Evolutionary conservation across 352 stramenopile genomes (phyloP), one percentile per base, ranked within the genome.

Genomic region (Nothophytophthora sp.): DNA sequence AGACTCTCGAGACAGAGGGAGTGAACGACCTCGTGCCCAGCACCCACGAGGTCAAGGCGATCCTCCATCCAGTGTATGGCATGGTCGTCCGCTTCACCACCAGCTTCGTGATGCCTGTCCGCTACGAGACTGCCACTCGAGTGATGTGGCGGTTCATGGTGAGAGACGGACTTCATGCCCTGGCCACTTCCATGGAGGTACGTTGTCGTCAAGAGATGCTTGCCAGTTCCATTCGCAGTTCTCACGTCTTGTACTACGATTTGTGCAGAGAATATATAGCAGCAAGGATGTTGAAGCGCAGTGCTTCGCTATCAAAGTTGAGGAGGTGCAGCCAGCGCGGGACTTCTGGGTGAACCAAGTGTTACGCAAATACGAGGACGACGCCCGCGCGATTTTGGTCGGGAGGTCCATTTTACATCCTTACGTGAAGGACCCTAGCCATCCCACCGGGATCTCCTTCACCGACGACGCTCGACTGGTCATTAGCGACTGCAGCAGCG

Each of bases 211-310:
- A n/a, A n/a, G n/a, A n/a, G n/a, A 37, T 34, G 11, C 38, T 22
- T 22, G 23, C 15, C 11, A 9, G 4, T 43, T n/a, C 22, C 5
- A 28, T 23, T 20, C 19, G n/a, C n/a, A n/a, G n/a, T n/a, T n/a
- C n/a, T n/a, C n/a, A n/a, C n/a, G n/a, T n/a, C n/a, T 34, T 20
- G 5, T 24, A 30, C 24, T 32, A 13, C n/a, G n/a, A n/a, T n/a
- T n/a, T n/a, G n/a, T n/a, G 28, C n/a, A 63, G 59, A 60, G 63
- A 63, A 68, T 63, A 9, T 63, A 63, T 47, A 52, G 32, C 23
- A 56, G 45, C 22, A 63, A 60, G 40, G 54, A 68, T 20, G 51
- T 55, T 16, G 52, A 68, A 15, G 53, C 52, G 13, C 59, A 63
- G 10, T 63, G 46, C 12, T 68, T 68, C 22, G 52, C 36, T 18